Evolutionary conservation across 805 yeast genomes (phyloP).

Genomic region (Candida chauliodis): DNA sequence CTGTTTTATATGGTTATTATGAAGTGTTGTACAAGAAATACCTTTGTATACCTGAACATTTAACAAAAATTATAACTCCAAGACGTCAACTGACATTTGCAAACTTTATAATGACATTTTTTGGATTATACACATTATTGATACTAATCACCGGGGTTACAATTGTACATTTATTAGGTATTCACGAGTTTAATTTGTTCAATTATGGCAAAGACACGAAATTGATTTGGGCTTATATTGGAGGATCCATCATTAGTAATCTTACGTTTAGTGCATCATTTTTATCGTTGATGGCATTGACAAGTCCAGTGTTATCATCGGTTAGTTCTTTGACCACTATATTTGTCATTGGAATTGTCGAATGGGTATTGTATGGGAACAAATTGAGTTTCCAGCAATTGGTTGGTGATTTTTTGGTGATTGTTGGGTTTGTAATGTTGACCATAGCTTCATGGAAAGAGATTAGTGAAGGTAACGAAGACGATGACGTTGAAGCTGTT

Average conservation of each 20-base stretch:
- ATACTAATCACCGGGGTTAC: constrained; percentile 43
- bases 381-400: constrained; percentile 53
- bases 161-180: constrained; percentile 48
- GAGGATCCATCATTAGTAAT: constrained; percentile 58
- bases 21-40: constrained; percentile 78
- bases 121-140: constrained; percentile 45
- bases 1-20: constrained; percentile 74
- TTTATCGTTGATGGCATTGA: constrained; percentile 73
- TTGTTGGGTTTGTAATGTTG: constrained; percentile 65
- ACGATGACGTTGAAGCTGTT: constrained; percentile 41
- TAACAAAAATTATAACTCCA: constrained; percentile 39
- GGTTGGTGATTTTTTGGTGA: constrained; percentile 65
- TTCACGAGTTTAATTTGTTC: constrained; percentile 59
- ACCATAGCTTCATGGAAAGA: constrained; percentile 66
- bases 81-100: constrained; percentile 79
- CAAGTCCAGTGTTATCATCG: constrained; percentile 79
- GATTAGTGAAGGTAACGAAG: constrained; percentile 47
- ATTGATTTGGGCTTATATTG: constrained; percentile 44
- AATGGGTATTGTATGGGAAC: constrained; percentile 64
- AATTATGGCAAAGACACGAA: constrained; percentile 33
- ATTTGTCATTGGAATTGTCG: constrained; percentile 72
- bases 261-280: constrained; percentile 68
- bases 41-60: constrained; percentile 68
- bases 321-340: constrained; percentile 71
- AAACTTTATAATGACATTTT: constrained; percentile 63